A percentile compares a stretch with the other conserved stretches of the same genome.
Evolutionary conservation across 1,139 yeast genomes (phyloP).

Genomic region (Lodderomyces margitis): DNA sequence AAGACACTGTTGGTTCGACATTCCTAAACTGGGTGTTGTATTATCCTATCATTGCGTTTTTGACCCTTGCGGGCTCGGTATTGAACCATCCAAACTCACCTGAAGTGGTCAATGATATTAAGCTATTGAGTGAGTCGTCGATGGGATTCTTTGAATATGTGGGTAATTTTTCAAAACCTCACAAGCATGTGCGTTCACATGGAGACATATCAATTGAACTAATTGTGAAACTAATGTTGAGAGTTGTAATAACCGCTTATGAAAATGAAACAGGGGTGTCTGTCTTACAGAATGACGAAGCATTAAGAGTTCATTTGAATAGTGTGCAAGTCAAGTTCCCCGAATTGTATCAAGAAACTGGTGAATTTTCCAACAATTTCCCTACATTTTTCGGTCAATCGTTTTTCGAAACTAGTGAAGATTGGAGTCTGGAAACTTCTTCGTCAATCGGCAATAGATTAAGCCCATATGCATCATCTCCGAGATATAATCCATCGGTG

Average conservation of each 20-base stretch:
- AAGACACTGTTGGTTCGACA: slow-evolving; percentile 21
- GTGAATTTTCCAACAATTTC: slow-evolving; percentile 11
- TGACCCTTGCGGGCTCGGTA: slow-evolving; percentile 30
- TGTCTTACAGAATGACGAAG: slow-evolving; percentile 11
- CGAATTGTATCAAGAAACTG: slow-evolving; percentile 19
- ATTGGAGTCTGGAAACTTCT: slow-evolving; percentile 1
- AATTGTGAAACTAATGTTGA: slow-evolving; percentile 22
- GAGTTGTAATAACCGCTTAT: slow-evolving; percentile 20
- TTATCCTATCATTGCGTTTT: slow-evolving; percentile 35
- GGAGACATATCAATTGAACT: slow-evolving; percentile 21
- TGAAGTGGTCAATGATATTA: slow-evolving; percentile 29
- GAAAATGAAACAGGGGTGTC: slow-evolving; percentile 14
- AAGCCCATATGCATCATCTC: slow-evolving; percentile 15
- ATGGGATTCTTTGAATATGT: slow-evolving; percentile 20
- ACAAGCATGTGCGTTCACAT: background rate
- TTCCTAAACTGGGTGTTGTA: slow-evolving; percentile 34
- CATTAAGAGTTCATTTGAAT: slow-evolving; percentile 23
- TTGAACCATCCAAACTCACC: slow-evolving; percentile 30
- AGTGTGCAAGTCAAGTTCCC: slow-evolving; percentile 20
- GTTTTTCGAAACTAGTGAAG: slow-evolving; percentile 13
- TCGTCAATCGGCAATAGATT: background rate
- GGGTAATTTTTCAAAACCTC: background rate
- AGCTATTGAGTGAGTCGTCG: slow-evolving; percentile 29
- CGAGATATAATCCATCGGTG: slow-evolving; percentile 25
- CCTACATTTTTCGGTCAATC: slow-evolving; percentile 18